Evolutionary conservation across 345 rosid genomes (phyloP).

Genomic region (Boechera divaricarpa): DNA sequence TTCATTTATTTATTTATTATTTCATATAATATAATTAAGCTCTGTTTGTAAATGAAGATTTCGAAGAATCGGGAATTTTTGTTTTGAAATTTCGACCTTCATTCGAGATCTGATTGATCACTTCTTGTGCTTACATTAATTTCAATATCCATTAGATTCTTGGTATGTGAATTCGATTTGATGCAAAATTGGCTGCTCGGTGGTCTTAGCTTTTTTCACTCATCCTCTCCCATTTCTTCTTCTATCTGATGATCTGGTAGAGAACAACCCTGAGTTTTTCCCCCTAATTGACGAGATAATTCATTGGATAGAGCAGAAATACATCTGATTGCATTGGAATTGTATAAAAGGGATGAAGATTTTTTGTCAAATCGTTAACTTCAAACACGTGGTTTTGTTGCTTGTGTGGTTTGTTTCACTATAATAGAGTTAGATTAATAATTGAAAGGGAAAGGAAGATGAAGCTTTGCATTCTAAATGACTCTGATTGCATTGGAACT

Average conservation of each 20-base stretch:
- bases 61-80: neutral
- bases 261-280: neutral
- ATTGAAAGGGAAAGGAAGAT: neutral
- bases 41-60: neutral
- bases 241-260: neutral
- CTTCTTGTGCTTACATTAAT: neutral
- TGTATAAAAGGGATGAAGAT: neutral
- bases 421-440: neutral
- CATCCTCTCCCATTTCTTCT: slow-evolving; percentile 21
- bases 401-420: slow-evolving; percentile 4
- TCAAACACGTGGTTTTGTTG: neutral
- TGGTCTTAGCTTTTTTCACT: neutral
- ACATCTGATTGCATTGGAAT: neutral
- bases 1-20: neutral
- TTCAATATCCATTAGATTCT: neutral
- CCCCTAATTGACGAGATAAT: neutral
- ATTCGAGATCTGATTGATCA: slow-evolving; percentile 33
- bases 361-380: neutral
- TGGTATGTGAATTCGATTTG: neutral
- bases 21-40: neutral
- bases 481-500: neutral
- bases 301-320: neutral
- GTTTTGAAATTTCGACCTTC: neutral
- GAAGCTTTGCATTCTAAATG: neutral
- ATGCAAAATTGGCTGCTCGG: slow-evolving; percentile 19